Percentiles rank a stretch among this genome's conserved stretches.
Conservation (phyloP, 768 basidiomycete genomes). For the Tylopilus rubrobrunneus region DNA sequence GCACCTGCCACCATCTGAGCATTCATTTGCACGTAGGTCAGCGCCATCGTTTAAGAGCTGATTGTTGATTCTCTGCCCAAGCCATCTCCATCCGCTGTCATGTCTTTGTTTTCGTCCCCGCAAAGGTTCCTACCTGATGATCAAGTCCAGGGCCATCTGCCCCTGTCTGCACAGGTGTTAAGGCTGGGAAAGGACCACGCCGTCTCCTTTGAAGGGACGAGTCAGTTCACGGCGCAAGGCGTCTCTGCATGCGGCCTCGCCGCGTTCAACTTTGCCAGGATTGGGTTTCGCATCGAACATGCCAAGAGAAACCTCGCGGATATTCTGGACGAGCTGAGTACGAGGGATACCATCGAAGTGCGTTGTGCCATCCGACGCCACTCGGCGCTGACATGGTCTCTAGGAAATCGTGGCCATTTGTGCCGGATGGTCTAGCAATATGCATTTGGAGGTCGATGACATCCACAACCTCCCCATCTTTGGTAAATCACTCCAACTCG, state of each 20-base stretch:
- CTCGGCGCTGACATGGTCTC: not conserved
- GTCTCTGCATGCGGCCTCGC: slow-evolving; percentile 64
- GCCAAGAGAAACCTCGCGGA: slow-evolving; percentile 5
- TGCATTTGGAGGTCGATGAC: slow-evolving; percentile 56
- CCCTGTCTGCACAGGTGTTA: slow-evolving; percentile 15
- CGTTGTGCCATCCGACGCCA: slow-evolving; percentile 1
- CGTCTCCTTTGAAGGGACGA: slow-evolving; percentile 47
- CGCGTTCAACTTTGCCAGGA: slow-evolving; percentile 58
- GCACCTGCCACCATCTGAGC: not conserved
- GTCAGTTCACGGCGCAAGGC: slow-evolving; percentile 49
- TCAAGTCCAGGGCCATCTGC: not conserved
- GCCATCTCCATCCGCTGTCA: not conserved
- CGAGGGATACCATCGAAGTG: slow-evolving; percentile 25
- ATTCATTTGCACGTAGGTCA: not conserved
- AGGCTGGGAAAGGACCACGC: slow-evolving; percentile 33
- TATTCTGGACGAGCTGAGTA: slow-evolving; percentile 20
- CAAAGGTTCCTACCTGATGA: not conserved
- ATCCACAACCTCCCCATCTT: slow-evolving; percentile 50
- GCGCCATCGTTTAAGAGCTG: not conserved
- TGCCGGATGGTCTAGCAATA: slow-evolving; percentile 46
- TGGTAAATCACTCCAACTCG: slow-evolving; percentile 34
- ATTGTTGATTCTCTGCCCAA: not conserved
- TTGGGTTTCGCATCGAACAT: slow-evolving; percentile 37
- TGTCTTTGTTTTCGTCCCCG: not conserved
- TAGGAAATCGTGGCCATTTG: slow-evolving; percentile 56